A percentile compares a stretch with the other conserved stretches of the same genome.
phyloP scores from a whole-genome alignment of 2,329 filamentous ascomycete genomes.

The Coleophoma eucalyptorum region DNA sequence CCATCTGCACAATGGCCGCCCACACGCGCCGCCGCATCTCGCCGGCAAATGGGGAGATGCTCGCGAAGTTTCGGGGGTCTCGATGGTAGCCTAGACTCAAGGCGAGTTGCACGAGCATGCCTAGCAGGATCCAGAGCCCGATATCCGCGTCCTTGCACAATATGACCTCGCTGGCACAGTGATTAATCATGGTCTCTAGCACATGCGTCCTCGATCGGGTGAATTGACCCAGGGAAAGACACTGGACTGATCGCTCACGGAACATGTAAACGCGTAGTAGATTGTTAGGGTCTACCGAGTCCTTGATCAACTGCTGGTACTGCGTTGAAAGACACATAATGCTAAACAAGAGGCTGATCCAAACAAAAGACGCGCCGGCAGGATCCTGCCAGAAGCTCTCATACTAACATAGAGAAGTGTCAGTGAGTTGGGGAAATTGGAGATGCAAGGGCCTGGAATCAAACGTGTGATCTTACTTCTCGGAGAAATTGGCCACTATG shows the following conservation, averaged over 20 bases:
- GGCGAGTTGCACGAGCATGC: constrained; percentile 47
- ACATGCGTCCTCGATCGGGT: constrained; percentile 42
- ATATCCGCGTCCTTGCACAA: constrained; percentile 45
- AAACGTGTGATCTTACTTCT: too few species aligned
- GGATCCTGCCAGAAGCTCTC: constrained; percentile 19
- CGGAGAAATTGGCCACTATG: constrained; percentile 46
- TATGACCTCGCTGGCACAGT: constrained; percentile 48
- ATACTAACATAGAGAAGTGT: constrained; percentile 14
- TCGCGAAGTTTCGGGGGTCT: constrained; percentile 41
- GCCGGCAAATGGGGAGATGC: constrained; percentile 44
- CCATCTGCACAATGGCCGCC: constrained; percentile 52
- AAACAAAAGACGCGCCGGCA: constrained; percentile 33
- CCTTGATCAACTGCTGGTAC: constrained; percentile 27
- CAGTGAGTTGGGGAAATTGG: background rate
- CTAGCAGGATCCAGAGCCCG: constrained; percentile 47
- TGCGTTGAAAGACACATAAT: constrained; percentile 11
- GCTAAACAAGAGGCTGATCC: constrained; percentile 43
- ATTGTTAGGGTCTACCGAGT: background rate
- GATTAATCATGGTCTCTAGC: constrained; percentile 45
- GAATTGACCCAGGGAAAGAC: constrained; percentile 45
- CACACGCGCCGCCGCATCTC: constrained; percentile 60
- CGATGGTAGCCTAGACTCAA: constrained; percentile 54
- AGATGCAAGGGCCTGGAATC: too few species aligned
- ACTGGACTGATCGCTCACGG: constrained; percentile 45
- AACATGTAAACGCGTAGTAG: constrained; percentile 39